A percentile compares a stretch with the other conserved stretches of the same genome.
phyloP scores from a whole-genome alignment of 768 basidiomycete species.

The Asterophora lycoperdoides region DNA sequence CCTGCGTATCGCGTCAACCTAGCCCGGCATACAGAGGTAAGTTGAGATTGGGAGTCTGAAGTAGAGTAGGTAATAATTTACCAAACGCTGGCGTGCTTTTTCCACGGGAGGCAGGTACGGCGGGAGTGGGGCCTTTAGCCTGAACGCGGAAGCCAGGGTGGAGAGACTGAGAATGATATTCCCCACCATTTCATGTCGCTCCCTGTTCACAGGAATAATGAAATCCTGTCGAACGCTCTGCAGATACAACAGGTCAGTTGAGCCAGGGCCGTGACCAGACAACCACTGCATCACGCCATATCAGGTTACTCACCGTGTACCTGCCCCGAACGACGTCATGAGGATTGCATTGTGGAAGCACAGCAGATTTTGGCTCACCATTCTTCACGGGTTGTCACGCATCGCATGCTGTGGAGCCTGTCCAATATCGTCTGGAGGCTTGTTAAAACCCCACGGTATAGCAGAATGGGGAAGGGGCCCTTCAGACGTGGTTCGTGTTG shows the following conservation, averaged over 20 bases:
- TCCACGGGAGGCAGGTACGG: constrained; percentile 95
- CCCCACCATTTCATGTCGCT: constrained; percentile 91
- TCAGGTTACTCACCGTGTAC: constrained; percentile 57
- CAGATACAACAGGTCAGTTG: constrained; percentile 1
- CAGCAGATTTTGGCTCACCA: constrained; percentile 50
- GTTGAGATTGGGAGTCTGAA: background rate
- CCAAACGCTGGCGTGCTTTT: constrained; percentile 73
- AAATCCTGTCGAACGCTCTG: constrained; percentile 84
- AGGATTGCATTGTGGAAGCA: constrained; percentile 3
- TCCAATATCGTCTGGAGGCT: constrained; percentile 85
- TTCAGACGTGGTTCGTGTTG: constrained; percentile 93
- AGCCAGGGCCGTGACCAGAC: background rate
- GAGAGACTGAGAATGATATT: constrained; percentile 92
- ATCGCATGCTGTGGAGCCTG: constrained; percentile 91
- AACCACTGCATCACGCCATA: background rate
- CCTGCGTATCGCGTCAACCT: constrained; percentile 80
- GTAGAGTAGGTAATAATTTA: constrained; percentile 27
- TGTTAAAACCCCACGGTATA: constrained; percentile 81
- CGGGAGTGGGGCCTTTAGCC: constrained; percentile 88
- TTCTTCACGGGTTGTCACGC: constrained; percentile 93
- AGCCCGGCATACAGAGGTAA: background rate
- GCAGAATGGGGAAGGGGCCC: constrained; percentile 84
- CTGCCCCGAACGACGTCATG: constrained; percentile 28
- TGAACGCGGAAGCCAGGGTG: constrained; percentile 71
- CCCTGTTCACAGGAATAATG: constrained; percentile 83